These are phyloP conservation scores for Copromyces sp. DNA, from an alignment of 495 filamentous ascomycete genomes.

Conservation along the genomic window DNA sequence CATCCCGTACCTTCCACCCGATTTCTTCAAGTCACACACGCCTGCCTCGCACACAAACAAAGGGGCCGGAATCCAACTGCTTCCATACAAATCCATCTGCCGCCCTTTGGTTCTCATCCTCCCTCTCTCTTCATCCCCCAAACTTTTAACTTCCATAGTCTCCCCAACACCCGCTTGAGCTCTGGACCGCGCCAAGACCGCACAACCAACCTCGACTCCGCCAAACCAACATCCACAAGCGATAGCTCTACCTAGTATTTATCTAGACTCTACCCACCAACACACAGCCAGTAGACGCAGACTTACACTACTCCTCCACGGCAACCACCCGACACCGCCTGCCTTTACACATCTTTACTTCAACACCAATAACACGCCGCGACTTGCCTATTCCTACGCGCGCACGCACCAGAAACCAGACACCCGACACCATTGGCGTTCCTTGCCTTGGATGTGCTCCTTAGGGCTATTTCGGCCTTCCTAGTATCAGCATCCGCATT, in stretches of 20 bases:
- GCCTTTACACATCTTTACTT: not conserved
- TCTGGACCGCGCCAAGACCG: not conserved
- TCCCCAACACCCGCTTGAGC: not conserved
- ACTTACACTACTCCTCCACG: not conserved
- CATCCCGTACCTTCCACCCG: not conserved
- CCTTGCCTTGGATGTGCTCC: not conserved
- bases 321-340: not conserved
- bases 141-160: not conserved
- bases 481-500: constrained; percentile 23
- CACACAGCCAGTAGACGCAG: not conserved
- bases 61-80: not conserved
- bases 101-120: not conserved
- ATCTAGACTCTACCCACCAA: not conserved
- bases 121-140: not conserved
- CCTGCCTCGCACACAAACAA: not conserved
- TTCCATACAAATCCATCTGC: not conserved
- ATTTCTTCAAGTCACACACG: not conserved
- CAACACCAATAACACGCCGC: not conserved
- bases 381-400: not conserved
- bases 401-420: not conserved
- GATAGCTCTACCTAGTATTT: not conserved
- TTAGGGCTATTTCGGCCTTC: not conserved
- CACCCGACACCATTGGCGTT: not conserved
- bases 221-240: not conserved
- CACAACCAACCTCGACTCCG: not conserved